Base-by-base conservation (phyloP, 2,329 filamentous ascomycete genomes). In the Pestalotiopsis sp. region DNA sequence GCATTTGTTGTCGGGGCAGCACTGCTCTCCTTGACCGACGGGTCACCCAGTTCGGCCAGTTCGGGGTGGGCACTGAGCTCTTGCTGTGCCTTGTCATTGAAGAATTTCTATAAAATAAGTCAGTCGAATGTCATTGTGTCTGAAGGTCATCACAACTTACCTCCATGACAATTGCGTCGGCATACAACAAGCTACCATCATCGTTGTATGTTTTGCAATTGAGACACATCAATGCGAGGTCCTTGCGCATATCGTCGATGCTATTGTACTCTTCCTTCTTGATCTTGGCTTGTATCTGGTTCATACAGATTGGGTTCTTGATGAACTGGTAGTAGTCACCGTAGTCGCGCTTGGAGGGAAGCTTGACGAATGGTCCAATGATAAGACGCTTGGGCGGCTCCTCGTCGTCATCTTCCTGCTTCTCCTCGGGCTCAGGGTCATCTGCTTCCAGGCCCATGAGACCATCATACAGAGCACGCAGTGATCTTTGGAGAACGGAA, bases 161-260 rank as follows among this genome's bases (percentile, higher is more conserved):
- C 87, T 97, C 93, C 81, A 99, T 98, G 67, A 92, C 86, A 80
- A 95, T 95, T 64, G 95, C 95, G 84, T 99, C 96, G 76, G 93
- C 89, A 83, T 95, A 98, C 67, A 99, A 87, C 75, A 97, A 85
- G 80, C 95, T 98, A 69, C 92, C 93, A 78, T 98, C 96, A 81
- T 99, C 97, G 77, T 99, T 99, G 85, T 97, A 99, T 2, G 93
- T 96, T 79, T 94, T 90, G 73, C 95, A 97, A 80, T 99, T 99
- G 78, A 88, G 90, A 79, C 95, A 96, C 81, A 99, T 88, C 71
- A 95, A 83, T 65, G 90, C 89, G 71, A 99, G 91, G 77, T 99
- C 97, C 73, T 89, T 90, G 67, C 90, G 88, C 86, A 99, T 90
- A 74, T 95, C 93, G 77, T 89, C 90, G 70, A 98, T 82, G 76